Evolutionary conservation across 179 eudicot genomes (phyloP), one percentile per base, ranked within the genome.

Genomic region (Patellifolia procumbens): DNA sequence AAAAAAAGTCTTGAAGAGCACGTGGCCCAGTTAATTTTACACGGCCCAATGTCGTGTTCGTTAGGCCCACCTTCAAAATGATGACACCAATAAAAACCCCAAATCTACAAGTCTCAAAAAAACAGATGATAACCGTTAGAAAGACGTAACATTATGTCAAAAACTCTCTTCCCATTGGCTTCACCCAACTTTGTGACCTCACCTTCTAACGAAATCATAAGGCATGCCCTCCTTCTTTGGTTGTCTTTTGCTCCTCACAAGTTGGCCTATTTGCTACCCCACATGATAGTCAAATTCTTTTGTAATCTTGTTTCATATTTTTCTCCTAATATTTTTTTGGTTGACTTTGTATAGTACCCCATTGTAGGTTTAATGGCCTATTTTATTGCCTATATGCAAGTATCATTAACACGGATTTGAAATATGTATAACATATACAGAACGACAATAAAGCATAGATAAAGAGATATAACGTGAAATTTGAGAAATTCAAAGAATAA

Each of bases 91-190:
- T 68, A 68, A 43, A 45, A 68, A 16, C 45, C 48, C 16, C 35
- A 45, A 65, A n/a, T 1, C 17, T 43, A 5, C 52, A 42, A 59
- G 28, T 31, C 28, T 17, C 32, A 24, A 16, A 28, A 11, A 4
- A 59, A 15, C 63, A 31, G 28, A 68, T 68, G 22, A 45, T 24
- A 13, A 68, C 56, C 56, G 39, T 68, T 68, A 68, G 24, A 29
- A 46, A 48, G 73, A 48, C 73, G 58, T 32, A 46, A 46, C 73
- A 68, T 45, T 28, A 68, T 29, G 73, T 68, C 73, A 68, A 24
- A 45, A 1, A 3, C 13, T 20, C 72, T 45, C 55, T 68, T 68
- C 58, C 4, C 37, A 46, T 48, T 68, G 73, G 42, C 15, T 7
- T 15, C 24, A 46, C 48, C 65, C 48, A n/a, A 39, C 32, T 72